Conservation (phyloP, 2,329 filamentous ascomycete species). For the Microcera coccophila region DNA sequence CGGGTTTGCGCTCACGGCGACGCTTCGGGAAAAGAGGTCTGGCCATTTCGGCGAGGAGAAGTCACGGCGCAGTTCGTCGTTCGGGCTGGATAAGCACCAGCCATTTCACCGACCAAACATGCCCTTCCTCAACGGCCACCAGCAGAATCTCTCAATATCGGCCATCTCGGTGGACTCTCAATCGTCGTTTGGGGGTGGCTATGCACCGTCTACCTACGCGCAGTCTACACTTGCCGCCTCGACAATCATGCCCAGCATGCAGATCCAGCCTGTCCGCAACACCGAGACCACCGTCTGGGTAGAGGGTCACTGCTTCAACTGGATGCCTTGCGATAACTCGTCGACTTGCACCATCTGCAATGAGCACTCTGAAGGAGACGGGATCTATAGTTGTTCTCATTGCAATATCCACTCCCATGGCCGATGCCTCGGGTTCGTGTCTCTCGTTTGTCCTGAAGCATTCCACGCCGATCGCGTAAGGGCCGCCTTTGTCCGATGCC, state of each 20-base stretch:
- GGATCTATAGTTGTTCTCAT: constrained; percentile 68
- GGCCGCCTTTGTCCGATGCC: constrained; percentile 61
- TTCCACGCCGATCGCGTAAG: constrained; percentile 60
- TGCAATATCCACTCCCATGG: constrained; percentile 58
- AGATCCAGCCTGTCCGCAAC: constrained; percentile 73
- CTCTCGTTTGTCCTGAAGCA: constrained; percentile 59
- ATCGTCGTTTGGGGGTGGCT: constrained; percentile 66
- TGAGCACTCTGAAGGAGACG: constrained; percentile 67
- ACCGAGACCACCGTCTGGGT: constrained; percentile 79
- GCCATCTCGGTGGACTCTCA: constrained; percentile 59
- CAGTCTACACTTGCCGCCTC: constrained; percentile 82
- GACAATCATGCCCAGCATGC: constrained; percentile 81
- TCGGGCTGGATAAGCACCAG: constrained; percentile 70
- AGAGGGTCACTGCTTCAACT: constrained; percentile 77
- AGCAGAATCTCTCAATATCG: constrained; percentile 56
- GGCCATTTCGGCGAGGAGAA: constrained; percentile 78
- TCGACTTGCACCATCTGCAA: constrained; percentile 71
- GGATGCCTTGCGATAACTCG: constrained; percentile 54
- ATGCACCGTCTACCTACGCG: constrained; percentile 79
- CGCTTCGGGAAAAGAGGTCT: constrained; percentile 88
- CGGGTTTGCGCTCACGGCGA: constrained; percentile 79
- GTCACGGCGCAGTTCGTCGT: constrained; percentile 89
- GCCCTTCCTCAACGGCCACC: constrained; percentile 67
- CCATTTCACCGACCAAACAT: constrained; percentile 66
- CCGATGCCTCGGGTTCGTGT: constrained; percentile 59